Percentiles rank a stretch among this genome's conserved stretches.
These are phyloP conservation scores for Elsinoe ampelina DNA, from an alignment of 2,329 filamentous ascomycete species.

Conservation along the genomic window DNA sequence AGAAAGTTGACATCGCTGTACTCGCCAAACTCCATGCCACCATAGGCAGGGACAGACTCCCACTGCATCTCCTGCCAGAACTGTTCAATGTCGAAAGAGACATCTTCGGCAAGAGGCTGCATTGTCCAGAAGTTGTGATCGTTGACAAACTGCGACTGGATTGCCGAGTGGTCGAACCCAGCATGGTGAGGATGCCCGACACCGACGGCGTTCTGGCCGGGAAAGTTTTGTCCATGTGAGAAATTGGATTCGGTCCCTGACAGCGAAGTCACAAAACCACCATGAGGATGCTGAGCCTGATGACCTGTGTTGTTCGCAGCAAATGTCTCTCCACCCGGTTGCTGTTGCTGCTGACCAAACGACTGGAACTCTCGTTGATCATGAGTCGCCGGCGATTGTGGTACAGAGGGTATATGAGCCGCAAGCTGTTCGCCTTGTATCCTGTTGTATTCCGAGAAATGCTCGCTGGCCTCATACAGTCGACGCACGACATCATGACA, in stretches of 20 bases:
- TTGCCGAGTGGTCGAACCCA: neutral
- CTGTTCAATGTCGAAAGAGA: neutral
- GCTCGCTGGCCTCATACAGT: constrained; percentile 32
- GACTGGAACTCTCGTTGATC: constrained; percentile 16
- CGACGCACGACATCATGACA: constrained; percentile 34
- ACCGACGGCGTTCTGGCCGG: neutral
- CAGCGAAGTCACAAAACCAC: neutral
- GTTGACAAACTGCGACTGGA: neutral
- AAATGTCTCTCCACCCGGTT: neutral
- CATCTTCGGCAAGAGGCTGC: neutral
- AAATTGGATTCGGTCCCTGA: neutral
- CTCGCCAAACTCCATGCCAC: neutral
- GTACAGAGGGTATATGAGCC: neutral
- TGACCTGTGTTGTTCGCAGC: neutral
- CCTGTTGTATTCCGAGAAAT: constrained; percentile 20
- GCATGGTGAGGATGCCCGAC: neutral
- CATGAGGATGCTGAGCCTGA: neutral
- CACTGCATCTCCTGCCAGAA: constrained; percentile 22
- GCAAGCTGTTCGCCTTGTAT: neutral
- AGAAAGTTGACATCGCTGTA: neutral
- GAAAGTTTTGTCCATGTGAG: neutral
- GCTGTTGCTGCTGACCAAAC: constrained; percentile 17
- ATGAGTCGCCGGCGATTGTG: neutral
- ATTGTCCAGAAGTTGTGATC: constrained; percentile 3
- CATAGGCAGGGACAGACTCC: constrained; percentile 16